Conservation (phyloP, 768 basidiomycete species). For the Suillus luteus region DNA sequence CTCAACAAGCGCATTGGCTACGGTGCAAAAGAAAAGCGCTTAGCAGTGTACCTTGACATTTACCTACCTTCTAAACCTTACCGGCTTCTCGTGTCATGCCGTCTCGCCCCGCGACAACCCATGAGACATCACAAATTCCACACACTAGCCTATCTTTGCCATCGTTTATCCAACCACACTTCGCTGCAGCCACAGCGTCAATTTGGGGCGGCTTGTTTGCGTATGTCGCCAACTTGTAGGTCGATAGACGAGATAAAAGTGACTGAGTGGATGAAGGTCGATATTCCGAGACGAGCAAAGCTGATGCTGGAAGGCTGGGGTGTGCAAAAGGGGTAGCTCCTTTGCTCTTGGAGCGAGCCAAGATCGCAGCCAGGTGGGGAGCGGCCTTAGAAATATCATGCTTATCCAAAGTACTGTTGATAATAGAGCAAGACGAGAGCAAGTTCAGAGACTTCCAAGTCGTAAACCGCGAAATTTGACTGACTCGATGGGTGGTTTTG, state of each 20-base stretch:
- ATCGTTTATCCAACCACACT: conserved; percentile 83
- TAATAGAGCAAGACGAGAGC: conserved; percentile 15
- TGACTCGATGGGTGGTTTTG: conserved; percentile 33
- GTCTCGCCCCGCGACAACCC: conserved; percentile 70
- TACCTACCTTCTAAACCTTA: conserved; percentile 46
- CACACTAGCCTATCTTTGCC: conserved; percentile 80
- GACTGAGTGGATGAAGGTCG: conserved; percentile 76
- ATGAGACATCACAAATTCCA: conserved; percentile 68
- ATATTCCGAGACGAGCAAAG: conserved; percentile 55
- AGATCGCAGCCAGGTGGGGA: conserved; percentile 71
- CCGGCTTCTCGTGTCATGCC: conserved; percentile 79
- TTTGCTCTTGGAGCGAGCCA: conserved; percentile 50
- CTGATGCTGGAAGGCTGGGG: conserved; percentile 26
- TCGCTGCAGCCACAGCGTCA: conserved; percentile 78
- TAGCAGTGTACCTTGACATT: conserved; percentile 15
- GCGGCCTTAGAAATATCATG: conserved; percentile 53
- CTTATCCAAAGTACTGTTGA: conserved; percentile 14
- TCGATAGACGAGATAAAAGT: conserved; percentile 71
- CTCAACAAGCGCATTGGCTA: conserved; percentile 71
- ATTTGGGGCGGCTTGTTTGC: conserved; percentile 73
- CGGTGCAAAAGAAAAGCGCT: conserved; percentile 14
- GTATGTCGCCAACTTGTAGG: conserved; percentile 80
- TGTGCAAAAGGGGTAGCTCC: conserved; percentile 51
- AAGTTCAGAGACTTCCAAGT: conserved; percentile 4
- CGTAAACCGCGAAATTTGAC: conserved; percentile 20